Evolutionary conservation across 768 basidiomycete species (phyloP).

Genomic region (Piloderma croceum): DNA sequence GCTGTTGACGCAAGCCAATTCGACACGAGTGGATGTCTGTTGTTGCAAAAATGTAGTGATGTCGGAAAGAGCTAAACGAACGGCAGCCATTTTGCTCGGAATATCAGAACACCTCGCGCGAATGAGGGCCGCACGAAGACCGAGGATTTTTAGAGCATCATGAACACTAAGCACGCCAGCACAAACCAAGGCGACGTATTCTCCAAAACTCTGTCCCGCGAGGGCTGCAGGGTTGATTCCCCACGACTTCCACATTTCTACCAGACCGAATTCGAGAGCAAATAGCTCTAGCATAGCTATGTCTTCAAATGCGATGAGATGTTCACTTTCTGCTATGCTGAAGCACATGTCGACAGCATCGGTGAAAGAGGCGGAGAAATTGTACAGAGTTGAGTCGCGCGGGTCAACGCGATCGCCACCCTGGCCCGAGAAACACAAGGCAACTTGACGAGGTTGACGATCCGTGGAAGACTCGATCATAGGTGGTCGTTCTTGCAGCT

Average conservation of each 20-base stretch:
- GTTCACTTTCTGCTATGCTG: slow-evolving; percentile 22
- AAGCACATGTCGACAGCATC: slow-evolving; percentile 56
- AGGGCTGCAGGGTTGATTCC: slow-evolving; percentile 57
- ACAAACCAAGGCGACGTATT: slow-evolving; percentile 66
- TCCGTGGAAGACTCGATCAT: slow-evolving; percentile 25
- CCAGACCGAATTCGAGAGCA: slow-evolving; percentile 57
- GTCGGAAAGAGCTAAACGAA: no score
- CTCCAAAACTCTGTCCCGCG: slow-evolving; percentile 73
- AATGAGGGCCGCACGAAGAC: slow-evolving; percentile 51
- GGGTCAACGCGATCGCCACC: slow-evolving; percentile 64
- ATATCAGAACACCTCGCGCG: no score
- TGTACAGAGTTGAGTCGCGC: slow-evolving; percentile 55
- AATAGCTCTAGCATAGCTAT: slow-evolving; percentile 55
- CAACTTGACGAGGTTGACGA: slow-evolving; percentile 28
- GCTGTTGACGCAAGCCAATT: no score
- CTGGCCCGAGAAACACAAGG: slow-evolving; percentile 73
- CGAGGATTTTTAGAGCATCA: slow-evolving; percentile 54
- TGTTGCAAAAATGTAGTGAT: no score
- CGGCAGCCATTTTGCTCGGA: no score
- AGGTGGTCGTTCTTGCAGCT: slow-evolving; percentile 33
- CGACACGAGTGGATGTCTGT: no score
- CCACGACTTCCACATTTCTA: slow-evolving; percentile 63
- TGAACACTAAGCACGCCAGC: slow-evolving; percentile 55
- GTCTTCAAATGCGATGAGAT: slow-evolving; percentile 37
- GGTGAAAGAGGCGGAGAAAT: slow-evolving; percentile 41